These are phyloP conservation scores for Nyssa sinensis DNA, from an alignment of 148 eudicot species.

Conservation along the genomic window DNA sequence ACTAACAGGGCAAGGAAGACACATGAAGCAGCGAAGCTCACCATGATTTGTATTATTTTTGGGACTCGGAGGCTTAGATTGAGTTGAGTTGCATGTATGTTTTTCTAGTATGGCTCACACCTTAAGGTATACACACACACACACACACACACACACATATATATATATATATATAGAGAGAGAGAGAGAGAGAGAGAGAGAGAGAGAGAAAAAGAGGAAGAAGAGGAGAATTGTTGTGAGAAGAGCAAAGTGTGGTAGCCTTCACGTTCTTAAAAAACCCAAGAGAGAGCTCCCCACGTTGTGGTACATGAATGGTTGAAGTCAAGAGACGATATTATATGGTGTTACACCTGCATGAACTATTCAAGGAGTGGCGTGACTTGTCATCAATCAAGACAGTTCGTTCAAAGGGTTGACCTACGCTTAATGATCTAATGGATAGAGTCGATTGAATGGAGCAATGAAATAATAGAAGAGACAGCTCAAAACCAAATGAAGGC, in stretches of 20 bases:
- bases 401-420: no score
- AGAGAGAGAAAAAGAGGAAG: background rate
- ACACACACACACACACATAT: background rate
- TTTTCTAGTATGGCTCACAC: background rate
- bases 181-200: background rate
- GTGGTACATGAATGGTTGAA: conserved; percentile 6
- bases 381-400: no score
- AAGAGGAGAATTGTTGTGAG: background rate
- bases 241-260: conserved; percentile 23
- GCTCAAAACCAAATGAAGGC: no score
- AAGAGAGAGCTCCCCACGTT: conserved; percentile 40
- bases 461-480: no score
- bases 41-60: background rate
- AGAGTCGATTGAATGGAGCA: no score
- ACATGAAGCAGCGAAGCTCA: background rate
- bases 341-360: no score
- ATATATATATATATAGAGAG: background rate
- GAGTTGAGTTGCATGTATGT: background rate
- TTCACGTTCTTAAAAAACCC: conserved; percentile 30
- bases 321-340: no score
- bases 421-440: no score
- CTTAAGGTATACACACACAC: background rate
- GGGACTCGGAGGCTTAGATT: background rate
- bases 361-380: no score
- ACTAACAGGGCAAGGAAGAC: background rate